These are phyloP conservation scores for Orbilia brochopaga DNA, from an alignment of 2,329 filamentous ascomycete species.

Conservation along the genomic window DNA sequence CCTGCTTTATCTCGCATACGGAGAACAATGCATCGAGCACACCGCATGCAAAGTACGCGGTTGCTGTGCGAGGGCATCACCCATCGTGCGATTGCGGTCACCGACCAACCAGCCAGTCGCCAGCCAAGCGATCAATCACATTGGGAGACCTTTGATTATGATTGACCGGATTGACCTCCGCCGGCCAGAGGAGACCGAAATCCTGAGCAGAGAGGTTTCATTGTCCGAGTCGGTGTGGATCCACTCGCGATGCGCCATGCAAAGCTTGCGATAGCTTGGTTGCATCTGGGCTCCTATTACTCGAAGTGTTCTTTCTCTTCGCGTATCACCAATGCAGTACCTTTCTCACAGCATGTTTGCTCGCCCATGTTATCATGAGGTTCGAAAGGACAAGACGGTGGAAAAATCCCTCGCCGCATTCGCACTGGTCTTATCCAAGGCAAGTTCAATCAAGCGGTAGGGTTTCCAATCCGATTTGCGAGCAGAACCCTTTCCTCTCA, in stretches of 20 bases:
- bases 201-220: constrained; percentile 17
- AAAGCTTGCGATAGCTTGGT: constrained; percentile 35
- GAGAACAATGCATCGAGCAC: neutral
- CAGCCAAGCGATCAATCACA: constrained; percentile 14
- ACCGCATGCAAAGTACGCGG: too few relatives aligned
- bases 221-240: neutral
- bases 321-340: too few relatives aligned
- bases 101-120: neutral
- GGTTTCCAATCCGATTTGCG: constrained; percentile 24
- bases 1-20: constrained; percentile 8
- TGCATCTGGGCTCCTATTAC: constrained; percentile 10
- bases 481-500: constrained; percentile 9
- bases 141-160: constrained; percentile 23
- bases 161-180: constrained; percentile 27
- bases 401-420: constrained; percentile 50
- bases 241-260: neutral
- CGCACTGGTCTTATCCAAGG: constrained; percentile 12
- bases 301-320: neutral
- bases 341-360: constrained; percentile 18
- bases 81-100: too few relatives aligned
- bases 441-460: constrained; percentile 9
- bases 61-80: too few relatives aligned
- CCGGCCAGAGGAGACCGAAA: constrained; percentile 11
- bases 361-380: neutral
- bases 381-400: constrained; percentile 7